A percentile compares a stretch with the other conserved stretches of the same genome.
These are phyloP conservation scores for Pholiota adiposa DNA, from an alignment of 1,284 basidiomycete species.

Conservation along the genomic window DNA sequence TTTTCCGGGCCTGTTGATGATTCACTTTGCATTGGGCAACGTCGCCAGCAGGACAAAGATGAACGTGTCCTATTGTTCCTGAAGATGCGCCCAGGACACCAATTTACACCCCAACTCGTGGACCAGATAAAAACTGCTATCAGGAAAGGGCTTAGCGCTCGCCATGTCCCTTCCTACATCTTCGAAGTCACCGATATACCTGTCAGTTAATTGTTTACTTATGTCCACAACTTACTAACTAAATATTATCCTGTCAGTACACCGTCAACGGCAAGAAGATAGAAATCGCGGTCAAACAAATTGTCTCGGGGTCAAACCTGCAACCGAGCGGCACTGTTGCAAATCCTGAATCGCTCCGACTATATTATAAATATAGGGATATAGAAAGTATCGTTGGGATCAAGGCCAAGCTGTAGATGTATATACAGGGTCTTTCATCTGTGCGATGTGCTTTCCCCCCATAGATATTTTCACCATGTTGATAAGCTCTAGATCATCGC, in stretches of 20 bases:
- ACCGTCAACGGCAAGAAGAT: conserved; percentile 78
- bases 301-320: conserved; percentile 63
- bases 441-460: no score
- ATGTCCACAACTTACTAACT: conserved; percentile 1
- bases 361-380: conserved; percentile 65
- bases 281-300: conserved; percentile 76
- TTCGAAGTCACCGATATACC: conserved; percentile 68
- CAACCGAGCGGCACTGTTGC: conserved; percentile 72
- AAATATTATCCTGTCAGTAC: conserved; percentile 44
- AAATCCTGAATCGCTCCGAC: conserved; percentile 64
- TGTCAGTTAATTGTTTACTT: conserved; percentile 35
- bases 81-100: conserved; percentile 65
- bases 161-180: conserved; percentile 75
- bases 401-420: conserved; percentile 29
- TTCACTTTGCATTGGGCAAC: conserved; percentile 82
- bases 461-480: not conserved
- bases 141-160: conserved; percentile 65
- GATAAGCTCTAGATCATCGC: not conserved
- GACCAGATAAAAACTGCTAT: conserved; percentile 64
- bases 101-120: conserved; percentile 52
- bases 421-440: not conserved
- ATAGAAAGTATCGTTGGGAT: conserved; percentile 28
- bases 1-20: conserved; percentile 67
- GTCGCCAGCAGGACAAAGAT: conserved; percentile 73
- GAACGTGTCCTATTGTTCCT: conserved; percentile 88